Evolutionary conservation across 176 grass and related monocot species (phyloP), one percentile per base, ranked within the genome.

Genomic region (Carex cristatella): DNA sequence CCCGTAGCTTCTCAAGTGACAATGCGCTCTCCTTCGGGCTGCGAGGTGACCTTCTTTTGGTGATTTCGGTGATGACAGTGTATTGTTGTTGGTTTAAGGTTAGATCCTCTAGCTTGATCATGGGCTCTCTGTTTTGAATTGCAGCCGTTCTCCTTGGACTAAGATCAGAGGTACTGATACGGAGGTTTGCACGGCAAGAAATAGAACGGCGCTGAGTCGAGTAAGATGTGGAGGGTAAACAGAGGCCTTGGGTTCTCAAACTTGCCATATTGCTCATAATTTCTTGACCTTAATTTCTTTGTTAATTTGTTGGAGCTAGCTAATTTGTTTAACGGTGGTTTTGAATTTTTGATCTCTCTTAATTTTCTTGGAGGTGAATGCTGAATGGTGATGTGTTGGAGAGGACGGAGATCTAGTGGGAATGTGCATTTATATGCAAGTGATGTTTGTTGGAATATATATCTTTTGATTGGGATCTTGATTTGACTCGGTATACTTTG

Each of bases 201-300:
- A 8, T 15, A 79, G 32, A 16, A 8, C 4, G 53, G 19, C 28
- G 51, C 2, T 9, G 23, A 37, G 53, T 33, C 7, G 27, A 56
- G 76, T 59, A 60, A n/a, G 76, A 79, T 13, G 76, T 79, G 18
- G 75, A 79, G 48, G 75, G 75, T 55, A 79, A 79, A 57, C 76
- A 79, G 31, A 79, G 51, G 27, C 76, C 76, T 79, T 79, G 51
- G 32, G 51, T 33, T 59, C 51, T 33, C 51, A 79, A 59, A 60
- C 13, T 32, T 32, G 23, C 76, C 76, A 79, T 83, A 12, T 69
- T 53, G 38, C 81, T 53, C 63, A 3, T 49, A 31, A 63, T 27
- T 63, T 11, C 4, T 66, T 37, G 1, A 37, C 11, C 31, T 23
- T 23, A 23, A 23, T 35, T 33, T 14, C 31, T 15, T 67, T 14